These are phyloP conservation scores for Phytophthora kernoviae DNA, from an alignment of 352 stramenopile genomes.

Conservation along the genomic window DNA sequence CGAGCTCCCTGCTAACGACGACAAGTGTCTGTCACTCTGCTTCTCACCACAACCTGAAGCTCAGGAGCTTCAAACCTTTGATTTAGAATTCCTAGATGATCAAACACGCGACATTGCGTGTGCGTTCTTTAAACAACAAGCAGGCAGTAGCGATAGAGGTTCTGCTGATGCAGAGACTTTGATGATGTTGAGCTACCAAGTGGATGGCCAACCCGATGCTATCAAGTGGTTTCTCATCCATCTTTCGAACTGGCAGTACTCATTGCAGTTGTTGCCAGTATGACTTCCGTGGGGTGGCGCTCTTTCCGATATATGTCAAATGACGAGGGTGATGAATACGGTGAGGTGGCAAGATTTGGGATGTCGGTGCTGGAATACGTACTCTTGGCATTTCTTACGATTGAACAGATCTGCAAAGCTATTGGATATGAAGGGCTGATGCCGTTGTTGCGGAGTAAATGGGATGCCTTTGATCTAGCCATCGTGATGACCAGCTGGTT, in stretches of 20 bases:
- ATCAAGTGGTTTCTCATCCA: constrained; percentile 68
- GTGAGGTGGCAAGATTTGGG: constrained; percentile 45
- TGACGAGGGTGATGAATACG: constrained; percentile 40
- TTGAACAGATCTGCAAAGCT: constrained; percentile 69
- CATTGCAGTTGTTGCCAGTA: constrained; percentile 60
- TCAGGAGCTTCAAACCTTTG: constrained; percentile 44
- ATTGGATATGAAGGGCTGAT: constrained; percentile 68
- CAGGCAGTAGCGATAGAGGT: constrained; percentile 30
- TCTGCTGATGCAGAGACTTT: constrained; percentile 25
- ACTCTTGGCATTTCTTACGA: constrained; percentile 66
- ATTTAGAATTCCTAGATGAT: constrained; percentile 75
- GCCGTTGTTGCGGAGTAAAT: constrained; percentile 63
- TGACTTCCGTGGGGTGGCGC: constrained; percentile 69
- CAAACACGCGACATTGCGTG: constrained; percentile 52
- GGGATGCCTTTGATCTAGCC: constrained; percentile 72
- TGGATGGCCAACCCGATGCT: constrained; percentile 60
- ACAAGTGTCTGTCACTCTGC: constrained; percentile 74
- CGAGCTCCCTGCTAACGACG: constrained; percentile 58
- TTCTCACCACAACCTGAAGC: constrained; percentile 6
- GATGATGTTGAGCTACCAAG: constrained; percentile 52
- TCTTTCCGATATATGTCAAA: constrained; percentile 61
- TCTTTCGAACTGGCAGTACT: constrained; percentile 81
- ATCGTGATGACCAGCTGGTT: constrained; percentile 72
- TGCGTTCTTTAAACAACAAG: constrained; percentile 64
- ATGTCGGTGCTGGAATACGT: constrained; percentile 65